Conservation (phyloP, 2,329 filamentous ascomycete genomes). For the Juglanconis oblonga region DNA sequence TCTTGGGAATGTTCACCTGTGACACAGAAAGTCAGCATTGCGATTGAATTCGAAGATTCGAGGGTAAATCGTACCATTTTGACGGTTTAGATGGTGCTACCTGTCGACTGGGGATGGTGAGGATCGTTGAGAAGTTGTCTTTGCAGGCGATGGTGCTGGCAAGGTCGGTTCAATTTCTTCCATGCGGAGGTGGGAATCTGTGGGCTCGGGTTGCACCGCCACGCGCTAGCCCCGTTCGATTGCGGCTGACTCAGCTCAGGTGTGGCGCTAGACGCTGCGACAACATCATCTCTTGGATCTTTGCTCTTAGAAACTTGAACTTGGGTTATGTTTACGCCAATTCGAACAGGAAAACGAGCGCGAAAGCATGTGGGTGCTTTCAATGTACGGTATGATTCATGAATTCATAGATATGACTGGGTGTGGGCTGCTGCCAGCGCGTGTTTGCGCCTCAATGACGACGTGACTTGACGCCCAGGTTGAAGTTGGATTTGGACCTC, state of each 20-base stretch:
- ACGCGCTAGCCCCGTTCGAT: no score
- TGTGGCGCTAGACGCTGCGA: no score
- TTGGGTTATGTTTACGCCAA: no score
- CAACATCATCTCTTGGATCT: no score
- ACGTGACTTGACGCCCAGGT: neutral
- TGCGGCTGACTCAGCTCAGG: no score
- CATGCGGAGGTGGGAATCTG: conserved; percentile 1
- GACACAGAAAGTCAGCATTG: conserved; percentile 6
- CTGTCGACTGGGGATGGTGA: conserved; percentile 17
- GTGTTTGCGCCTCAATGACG: neutral
- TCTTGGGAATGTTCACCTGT: conserved; percentile 98
- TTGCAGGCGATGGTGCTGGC: neutral
- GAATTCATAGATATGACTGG: neutral
- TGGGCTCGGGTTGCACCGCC: neutral
- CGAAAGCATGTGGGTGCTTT: neutral
- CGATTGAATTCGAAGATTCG: neutral
- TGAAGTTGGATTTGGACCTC: neutral
- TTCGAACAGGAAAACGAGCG: neutral
- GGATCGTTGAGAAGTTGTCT: conserved; percentile 9
- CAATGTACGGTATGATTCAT: neutral
- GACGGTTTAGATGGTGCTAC: conserved; percentile 17
- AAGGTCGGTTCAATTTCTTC: conserved; percentile 5
- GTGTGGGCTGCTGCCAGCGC: neutral
- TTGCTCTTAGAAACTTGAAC: no score
- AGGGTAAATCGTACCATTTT: conserved; percentile 16